Evolutionary conservation across 2,329 filamentous ascomycete species (phyloP).

Genomic region (Lachnellula subtilissima): DNA sequence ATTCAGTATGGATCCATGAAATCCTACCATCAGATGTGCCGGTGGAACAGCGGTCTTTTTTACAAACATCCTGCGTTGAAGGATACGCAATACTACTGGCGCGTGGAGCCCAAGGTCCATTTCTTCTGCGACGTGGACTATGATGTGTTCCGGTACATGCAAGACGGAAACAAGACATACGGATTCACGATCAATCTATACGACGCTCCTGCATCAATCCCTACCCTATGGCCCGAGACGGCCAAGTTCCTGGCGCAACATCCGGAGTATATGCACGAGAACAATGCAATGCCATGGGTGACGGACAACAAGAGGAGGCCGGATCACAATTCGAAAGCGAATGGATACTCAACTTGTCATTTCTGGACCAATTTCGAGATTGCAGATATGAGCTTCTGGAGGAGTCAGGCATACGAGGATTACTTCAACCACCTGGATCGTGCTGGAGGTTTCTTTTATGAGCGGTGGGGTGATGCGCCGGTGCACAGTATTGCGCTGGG

Average conservation of each 20-base stretch:
- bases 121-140: slow-evolving; percentile 99
- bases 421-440: slow-evolving; percentile 95
- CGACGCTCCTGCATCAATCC: slow-evolving; percentile 81
- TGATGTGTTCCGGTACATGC: slow-evolving; percentile 97
- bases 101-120: slow-evolving; percentile 95
- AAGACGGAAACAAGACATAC: slow-evolving; percentile 97
- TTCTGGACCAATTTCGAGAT: slow-evolving; percentile 99
- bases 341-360: slow-evolving; percentile 96
- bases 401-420: slow-evolving; percentile 83
- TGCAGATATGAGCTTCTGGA: slow-evolving; percentile 87
- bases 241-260: slow-evolving; percentile 83
- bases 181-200: slow-evolving; percentile 98
- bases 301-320: slow-evolving; percentile 73
- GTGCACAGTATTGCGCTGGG: slow-evolving; percentile 93
- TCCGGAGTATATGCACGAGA: slow-evolving; percentile 72
- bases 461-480: slow-evolving; percentile 95
- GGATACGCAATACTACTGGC: slow-evolving; percentile 90
- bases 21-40: slow-evolving; percentile 98
- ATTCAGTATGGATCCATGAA: slow-evolving; percentile 87
- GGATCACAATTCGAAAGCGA: slow-evolving; percentile 72
- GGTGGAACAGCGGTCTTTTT: slow-evolving; percentile 98
- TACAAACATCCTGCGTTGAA: slow-evolving; percentile 89
- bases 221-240: slow-evolving; percentile 92
- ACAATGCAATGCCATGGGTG: slow-evolving; percentile 85
- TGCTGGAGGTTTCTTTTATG: slow-evolving; percentile 96